Evolutionary conservation across 2,329 filamentous ascomycete genomes (phyloP).

Genomic region (Trichoderma pleuroti): DNA sequence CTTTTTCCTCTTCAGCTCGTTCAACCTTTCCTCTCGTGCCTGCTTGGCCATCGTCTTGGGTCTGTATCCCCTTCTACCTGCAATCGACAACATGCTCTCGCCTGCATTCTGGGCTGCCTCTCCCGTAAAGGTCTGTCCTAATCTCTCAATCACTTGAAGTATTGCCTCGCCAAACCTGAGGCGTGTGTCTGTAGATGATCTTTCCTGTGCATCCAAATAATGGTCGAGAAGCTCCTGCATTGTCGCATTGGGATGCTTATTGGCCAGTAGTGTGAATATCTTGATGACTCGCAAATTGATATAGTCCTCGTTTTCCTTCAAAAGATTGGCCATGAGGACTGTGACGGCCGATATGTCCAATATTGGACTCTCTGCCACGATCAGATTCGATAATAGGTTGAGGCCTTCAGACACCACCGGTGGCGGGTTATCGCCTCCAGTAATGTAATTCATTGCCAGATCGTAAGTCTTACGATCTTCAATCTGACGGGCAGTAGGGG

Average conservation of each 20-base stretch:
- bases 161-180: constrained; percentile 67
- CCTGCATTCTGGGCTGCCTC: constrained; percentile 50
- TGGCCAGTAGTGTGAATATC: constrained; percentile 59
- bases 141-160: constrained; percentile 59
- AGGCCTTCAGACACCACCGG: constrained; percentile 65
- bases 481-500: constrained; percentile 45
- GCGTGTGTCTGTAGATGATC: constrained; percentile 57
- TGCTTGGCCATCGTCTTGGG: constrained; percentile 58
- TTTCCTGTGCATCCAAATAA: constrained; percentile 63
- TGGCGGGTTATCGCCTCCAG: constrained; percentile 56
- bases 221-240: constrained; percentile 61
- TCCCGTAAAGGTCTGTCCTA: constrained; percentile 54
- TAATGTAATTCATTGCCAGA: constrained; percentile 62
- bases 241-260: constrained; percentile 59
- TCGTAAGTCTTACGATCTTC: constrained; percentile 61
- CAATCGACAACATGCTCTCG: constrained; percentile 59
- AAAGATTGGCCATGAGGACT: constrained; percentile 59
- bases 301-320: constrained; percentile 67
- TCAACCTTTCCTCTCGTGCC: constrained; percentile 46
- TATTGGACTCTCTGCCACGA: constrained; percentile 52
- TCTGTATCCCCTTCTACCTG: constrained; percentile 59
- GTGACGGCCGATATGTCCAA: constrained; percentile 65
- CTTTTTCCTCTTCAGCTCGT: constrained; percentile 48
- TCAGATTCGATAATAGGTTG: constrained; percentile 55
- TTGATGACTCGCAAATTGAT: constrained; percentile 67